Evolutionary conservation across 805 yeast species (phyloP), one percentile per base, ranked within the genome.

Genomic region (Candida nitratophila): DNA sequence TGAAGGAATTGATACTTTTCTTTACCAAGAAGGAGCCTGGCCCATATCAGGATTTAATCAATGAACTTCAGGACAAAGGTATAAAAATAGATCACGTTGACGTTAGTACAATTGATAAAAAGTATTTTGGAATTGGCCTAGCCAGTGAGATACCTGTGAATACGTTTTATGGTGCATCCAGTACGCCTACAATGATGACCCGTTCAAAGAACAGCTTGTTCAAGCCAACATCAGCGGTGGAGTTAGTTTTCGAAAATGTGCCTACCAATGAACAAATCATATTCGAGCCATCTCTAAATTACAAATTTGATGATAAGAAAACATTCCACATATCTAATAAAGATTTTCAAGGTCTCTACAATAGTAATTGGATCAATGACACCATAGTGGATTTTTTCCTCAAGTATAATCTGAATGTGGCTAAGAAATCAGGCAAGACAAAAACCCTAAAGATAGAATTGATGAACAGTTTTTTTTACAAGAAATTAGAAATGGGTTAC

Each of bases 281-380:
- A 7, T 63, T 60, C 32, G 39, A 46, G 7, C 69, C 69, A 2
- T 37, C 70, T 5, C 60, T 85, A 41, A 68, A 66, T 29, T 71
- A 76, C 50, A 64, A 63, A 16, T 81, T 88, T 53, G 58, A 64
- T 22, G 83, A 80, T 51, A 74, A 73, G 5, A 71, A 77, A 35
- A 60, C 65, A 1, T 73, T 85, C 50, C 72, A 74, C 4, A 74
- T 91, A 9, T 71, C 80, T 1, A 74, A 77, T 47, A 71, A 76
- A 33, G 99, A 93, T 57, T 87, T 85, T 60, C 77, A 77, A 48
- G 84, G 96, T 38, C 70, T 91, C 10, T 80, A 81, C 55, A 82
- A 83, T 46, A 81, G 81, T 39, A 86, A 85, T 49, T 91, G 96
- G 90, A 77, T 93, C 40, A 91, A 93, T 64, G 99, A 93, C 56